Percentiles rank a stretch among this genome's conserved stretches.
phyloP scores from a whole-genome alignment of 148 eudicot species.

The Rhododendron vialii region DNA sequence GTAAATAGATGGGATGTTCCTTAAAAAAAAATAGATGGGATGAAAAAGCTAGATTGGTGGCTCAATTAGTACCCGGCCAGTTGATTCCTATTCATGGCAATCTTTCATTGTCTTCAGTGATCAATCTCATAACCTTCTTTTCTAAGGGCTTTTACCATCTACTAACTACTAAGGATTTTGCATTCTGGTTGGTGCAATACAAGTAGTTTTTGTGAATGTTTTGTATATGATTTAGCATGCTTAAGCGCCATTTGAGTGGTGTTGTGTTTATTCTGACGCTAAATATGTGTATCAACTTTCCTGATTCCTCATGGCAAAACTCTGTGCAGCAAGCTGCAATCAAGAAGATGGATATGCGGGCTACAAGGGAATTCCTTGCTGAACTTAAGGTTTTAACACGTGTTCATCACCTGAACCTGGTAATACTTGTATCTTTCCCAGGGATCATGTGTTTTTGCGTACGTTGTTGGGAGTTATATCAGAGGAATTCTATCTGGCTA shows the following conservation, averaged over 20 bases:
- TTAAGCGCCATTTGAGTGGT: background rate
- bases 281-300: background rate
- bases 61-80: background rate
- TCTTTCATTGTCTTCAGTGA: background rate
- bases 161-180: background rate
- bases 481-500: background rate
- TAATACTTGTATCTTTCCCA: conserved; percentile 13
- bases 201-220: background rate
- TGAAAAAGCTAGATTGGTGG: background rate
- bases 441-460: background rate
- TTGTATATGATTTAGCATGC: background rate
- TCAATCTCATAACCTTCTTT: background rate
- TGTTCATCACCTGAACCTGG: conserved; percentile 97
- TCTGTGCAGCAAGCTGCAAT: conserved; percentile 78
- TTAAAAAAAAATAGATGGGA: background rate
- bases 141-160: background rate
- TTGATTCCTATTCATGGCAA: background rate
- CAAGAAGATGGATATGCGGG: conserved; percentile 97
- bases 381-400: conserved; percentile 81
- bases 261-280: background rate
- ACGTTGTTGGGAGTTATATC: background rate
- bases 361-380: conserved; percentile 83
- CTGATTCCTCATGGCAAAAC: background rate
- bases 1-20: background rate
- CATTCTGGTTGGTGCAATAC: background rate